Evolutionary conservation across 2,329 filamentous ascomycete genomes (phyloP), one percentile per base, ranked within the genome.

Genomic region (Dactylonectria estremocensis): DNA sequence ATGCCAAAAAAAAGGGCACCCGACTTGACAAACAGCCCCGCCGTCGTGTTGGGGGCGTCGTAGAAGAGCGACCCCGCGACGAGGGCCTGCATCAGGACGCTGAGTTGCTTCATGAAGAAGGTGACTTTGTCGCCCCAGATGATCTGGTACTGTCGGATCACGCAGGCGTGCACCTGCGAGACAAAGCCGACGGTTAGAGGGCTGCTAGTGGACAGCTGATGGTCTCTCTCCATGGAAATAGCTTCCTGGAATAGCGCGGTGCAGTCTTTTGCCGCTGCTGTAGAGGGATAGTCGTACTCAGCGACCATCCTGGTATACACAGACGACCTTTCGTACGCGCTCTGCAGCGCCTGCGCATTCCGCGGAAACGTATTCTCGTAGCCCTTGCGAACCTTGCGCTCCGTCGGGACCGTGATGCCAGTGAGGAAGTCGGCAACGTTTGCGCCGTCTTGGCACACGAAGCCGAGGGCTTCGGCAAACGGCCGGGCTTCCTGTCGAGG

Each of bases 51-150:
- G 0, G 90, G 85, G 0, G 90, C 87, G 65, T 90, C 84, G 79
- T 92, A 93, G 79, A 93, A 93, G 4, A 93, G 83, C 0, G 90
- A 92, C 7, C 90, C 90, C 1, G 86, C 83, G 64, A 93, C 87
- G 8, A 93, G 78, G 0, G 90, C 89, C 72, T 91, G 88, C 0
- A 84, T 72, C 5, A 92, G 73, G 2, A 87, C 89, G 0, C 86
- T 84, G 3, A 83, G 78, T 71, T 92, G 89, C 74, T 90, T 91
- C 78, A 91, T 89, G 68, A 90, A 71, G 46, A 92, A 88, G 0
- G 89, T 90, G 0, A 87, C 83, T 70, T 90, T 91, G 77, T 92
- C 90, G 45, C 90, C 90, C 83, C 86, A 88, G 2, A 92, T 73
- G 28, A 92, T 89, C 71, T 91, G 89, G 68, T 91, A 92, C 69